Base-by-base conservation (phyloP, 108 stramenopile species). In the Discostella stelligeroides region DNA sequence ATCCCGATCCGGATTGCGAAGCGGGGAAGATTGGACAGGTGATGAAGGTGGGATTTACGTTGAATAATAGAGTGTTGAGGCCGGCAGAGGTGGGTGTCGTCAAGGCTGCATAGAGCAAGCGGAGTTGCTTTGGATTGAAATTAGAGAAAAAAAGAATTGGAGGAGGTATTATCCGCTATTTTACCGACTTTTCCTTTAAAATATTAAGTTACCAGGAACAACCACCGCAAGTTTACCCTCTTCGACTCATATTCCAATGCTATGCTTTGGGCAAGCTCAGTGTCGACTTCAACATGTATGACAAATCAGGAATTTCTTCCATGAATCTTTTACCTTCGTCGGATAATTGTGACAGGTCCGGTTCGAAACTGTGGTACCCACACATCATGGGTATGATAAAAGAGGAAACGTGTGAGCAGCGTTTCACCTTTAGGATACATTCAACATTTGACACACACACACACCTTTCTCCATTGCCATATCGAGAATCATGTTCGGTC, bases 61-160 rank as follows among this genome's bases (percentile, higher is more conserved):
- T 99, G 61, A 95, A 98, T 72, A 83, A 85, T n/a, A 82, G 98
- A 23, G 97, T 98, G 14, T 70, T 99, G 25, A 83, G 98, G 69
- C 92, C 98, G 23, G 97, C 98, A 12, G 95, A 99, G 85, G 97
- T 98, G 15, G 98, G 96, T 13, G 86, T 95, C 29, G 70, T 95
- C 37, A 96, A 95, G 72, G 90, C 89, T 58, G 56, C 63, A 11
- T 84, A 70, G 65, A 56, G n/a, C 21, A 55, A n/a, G n/a, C n/a
- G n/a, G n/a, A n/a, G n/a, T n/a, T n/a, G n/a, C n/a, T n/a, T n/a
- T n/a, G n/a, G n/a, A n/a, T n/a, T n/a, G n/a, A n/a, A n/a, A n/a
- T n/a, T n/a, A n/a, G n/a, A n/a, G n/a, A n/a, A n/a, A n/a, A n/a
- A n/a, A n/a, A n/a, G n/a, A n/a, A n/a, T n/a, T n/a, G n/a, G n/a